These are phyloP conservation scores for Plectosphaerella cucumerina DNA, from an alignment of 2,329 filamentous ascomycete genomes.

Conservation along the genomic window DNA sequence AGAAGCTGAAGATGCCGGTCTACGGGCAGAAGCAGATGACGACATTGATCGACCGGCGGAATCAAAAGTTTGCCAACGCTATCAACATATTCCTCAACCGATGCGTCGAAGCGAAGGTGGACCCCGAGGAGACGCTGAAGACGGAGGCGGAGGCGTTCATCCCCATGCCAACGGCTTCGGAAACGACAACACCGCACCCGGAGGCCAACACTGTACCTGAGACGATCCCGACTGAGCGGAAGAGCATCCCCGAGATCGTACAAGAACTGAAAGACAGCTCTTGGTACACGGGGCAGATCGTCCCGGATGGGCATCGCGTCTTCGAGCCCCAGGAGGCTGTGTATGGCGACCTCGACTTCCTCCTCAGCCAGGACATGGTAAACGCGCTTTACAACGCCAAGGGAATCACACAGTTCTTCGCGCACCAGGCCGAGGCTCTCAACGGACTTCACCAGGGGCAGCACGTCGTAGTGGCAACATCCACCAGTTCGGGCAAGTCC, in stretches of 20 bases:
- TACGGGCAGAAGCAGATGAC: conserved; percentile 93
- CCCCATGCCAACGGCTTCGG: conserved; percentile 51
- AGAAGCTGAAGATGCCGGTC: conserved; percentile 85
- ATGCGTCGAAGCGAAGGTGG: conserved; percentile 59
- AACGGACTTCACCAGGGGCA: conserved; percentile 79
- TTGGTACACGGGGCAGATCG: conserved; percentile 91
- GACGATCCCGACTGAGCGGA: conserved; percentile 74
- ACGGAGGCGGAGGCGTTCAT: conserved; percentile 56
- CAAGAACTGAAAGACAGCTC: conserved; percentile 74
- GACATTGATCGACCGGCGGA: conserved; percentile 82
- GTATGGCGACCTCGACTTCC: conserved; percentile 79
- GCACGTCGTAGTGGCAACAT: conserved; percentile 89
- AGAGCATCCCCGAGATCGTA: conserved; percentile 79
- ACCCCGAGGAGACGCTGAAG: conserved; percentile 64
- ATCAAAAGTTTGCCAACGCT: conserved; percentile 74
- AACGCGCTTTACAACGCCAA: conserved; percentile 93
- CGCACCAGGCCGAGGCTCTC: conserved; percentile 90
- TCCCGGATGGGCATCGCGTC: conserved; percentile 86
- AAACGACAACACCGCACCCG: conserved; percentile 21
- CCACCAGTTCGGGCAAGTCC: conserved; percentile 94
- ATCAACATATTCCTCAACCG: conserved; percentile 73
- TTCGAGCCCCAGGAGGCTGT: conserved; percentile 81
- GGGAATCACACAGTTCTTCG: conserved; percentile 80
- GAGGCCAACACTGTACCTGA: conserved; percentile 52
- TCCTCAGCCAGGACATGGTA: conserved; percentile 86